Base-by-base conservation (phyloP, 2,329 filamentous ascomycete genomes). In the Fonsecaea pedrosoi region DNA sequence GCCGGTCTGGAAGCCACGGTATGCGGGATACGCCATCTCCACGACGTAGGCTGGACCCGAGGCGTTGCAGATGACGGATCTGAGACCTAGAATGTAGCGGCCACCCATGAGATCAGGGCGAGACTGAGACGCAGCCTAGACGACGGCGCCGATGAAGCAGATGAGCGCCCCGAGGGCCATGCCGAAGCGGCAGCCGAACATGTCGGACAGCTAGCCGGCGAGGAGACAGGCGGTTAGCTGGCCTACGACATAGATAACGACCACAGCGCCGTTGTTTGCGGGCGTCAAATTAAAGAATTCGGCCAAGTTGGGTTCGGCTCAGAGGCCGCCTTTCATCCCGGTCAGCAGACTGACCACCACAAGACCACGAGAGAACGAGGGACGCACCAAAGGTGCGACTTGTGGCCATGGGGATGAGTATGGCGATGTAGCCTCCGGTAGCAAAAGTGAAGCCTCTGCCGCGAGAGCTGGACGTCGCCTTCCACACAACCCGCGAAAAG, bases 151-250 rank as follows among this genome's bases (percentile, higher is more conserved):
- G 3, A 58, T 42, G 15, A 58, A 25, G 55, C 18, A 13, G 34
- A 58, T 35, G n/a, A 58, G 37, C 35, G 25, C 42, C 35, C 15
- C 55, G n/a, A 58, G 25, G n/a, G 30, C 18, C 55, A 58, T 58
- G 55, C 55, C 55, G 9, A 13, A n/a, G 9, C 55, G 55, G 4
- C 55, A 35, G 8, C 55, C 55, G 18, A 40, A n/a, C 8, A 32
- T 58, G 35, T 58, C 55, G 34, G 55, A 13, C 8, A 38, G 37
- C 7, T 35, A 35, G 25, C 55, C 55, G 34, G 55, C 55, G 25
- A 58, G 9, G 35, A 58, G 42, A 21, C 34, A 21, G 15, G 35
- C 55, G 34, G 30, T 15, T 9, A 58, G 35, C 13, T 58, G 40
- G n/a, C 55, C 55, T 9, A 58, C 4, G n/a, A 58, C 30, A 35